phyloP scores from a whole-genome alignment of 1,139 yeast genomes.

The Pichia sp. region DNA sequence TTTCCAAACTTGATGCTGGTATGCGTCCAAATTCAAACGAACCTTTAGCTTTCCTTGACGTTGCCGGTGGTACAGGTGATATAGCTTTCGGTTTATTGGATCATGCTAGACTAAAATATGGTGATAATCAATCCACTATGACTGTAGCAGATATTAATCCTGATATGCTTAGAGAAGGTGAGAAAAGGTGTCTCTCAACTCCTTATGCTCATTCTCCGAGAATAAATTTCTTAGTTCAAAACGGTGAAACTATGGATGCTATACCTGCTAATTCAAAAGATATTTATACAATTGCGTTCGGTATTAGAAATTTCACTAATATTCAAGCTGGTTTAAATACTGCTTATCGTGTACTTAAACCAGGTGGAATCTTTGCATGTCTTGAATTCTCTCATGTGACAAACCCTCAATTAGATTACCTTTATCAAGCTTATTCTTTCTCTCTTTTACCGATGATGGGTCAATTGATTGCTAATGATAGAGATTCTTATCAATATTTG shows the following conservation, averaged over 20 bases:
- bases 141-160: conserved; percentile 92
- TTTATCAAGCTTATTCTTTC: conserved; percentile 84
- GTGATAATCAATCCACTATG: conserved; percentile 73
- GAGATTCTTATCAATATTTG: conserved; percentile 90
- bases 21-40: conserved; percentile 68
- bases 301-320: conserved; percentile 92
- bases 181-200: conserved; percentile 51
- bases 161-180: conserved; percentile 93
- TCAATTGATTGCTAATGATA: conserved; percentile 87
- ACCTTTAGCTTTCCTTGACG: conserved; percentile 85
- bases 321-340: conserved; percentile 89
- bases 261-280: conserved; percentile 87
- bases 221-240: conserved; percentile 77
- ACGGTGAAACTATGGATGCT: conserved; percentile 82
- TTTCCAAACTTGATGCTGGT: conserved; percentile 85
- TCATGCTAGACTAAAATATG: conserved; percentile 74
- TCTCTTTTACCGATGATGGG: conserved; percentile 90
- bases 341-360: conserved; percentile 89
- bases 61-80: conserved; percentile 99
- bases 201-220: conserved; percentile 47
- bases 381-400: conserved; percentile 91
- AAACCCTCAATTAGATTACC: conserved; percentile 62
- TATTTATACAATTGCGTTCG: conserved; percentile 93
- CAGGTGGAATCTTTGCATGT: conserved; percentile 98
- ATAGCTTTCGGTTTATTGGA: conserved; percentile 92